Conservation (phyloP, 176 grass and related monocot species). For the Paspalum vaginatum region DNA sequence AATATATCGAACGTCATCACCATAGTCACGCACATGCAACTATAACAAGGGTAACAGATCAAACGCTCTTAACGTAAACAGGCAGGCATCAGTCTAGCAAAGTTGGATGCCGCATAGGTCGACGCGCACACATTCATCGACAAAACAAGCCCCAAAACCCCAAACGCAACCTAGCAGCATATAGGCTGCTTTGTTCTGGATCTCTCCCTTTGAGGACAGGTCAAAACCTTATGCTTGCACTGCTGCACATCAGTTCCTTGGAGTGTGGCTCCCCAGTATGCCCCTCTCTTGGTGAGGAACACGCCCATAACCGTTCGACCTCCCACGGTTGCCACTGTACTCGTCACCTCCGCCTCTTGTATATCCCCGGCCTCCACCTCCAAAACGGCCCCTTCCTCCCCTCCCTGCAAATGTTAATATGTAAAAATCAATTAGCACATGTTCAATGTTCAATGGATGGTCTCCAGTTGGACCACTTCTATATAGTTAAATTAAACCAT, state of each 20-base stretch:
- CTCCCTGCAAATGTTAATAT: slow-evolving; percentile 58
- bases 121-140: slow-evolving; percentile 35
- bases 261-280: slow-evolving; percentile 50
- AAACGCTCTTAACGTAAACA: slow-evolving; percentile 15
- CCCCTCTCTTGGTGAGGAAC: slow-evolving; percentile 60
- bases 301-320: slow-evolving; percentile 55
- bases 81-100: slow-evolving; percentile 37
- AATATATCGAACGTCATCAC: background rate
- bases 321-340: slow-evolving; percentile 46
- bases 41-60: background rate
- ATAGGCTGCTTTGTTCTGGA: slow-evolving; percentile 44
- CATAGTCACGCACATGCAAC: background rate
- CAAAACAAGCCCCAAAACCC: slow-evolving; percentile 43
- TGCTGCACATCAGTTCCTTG: slow-evolving; percentile 35
- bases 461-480: too few species aligned
- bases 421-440: background rate
- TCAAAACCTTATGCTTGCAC: slow-evolving; percentile 52
- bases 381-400: slow-evolving; percentile 55
- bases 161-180: slow-evolving; percentile 46
- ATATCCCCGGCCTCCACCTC: slow-evolving; percentile 47
- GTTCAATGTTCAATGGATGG: background rate
- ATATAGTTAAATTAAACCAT: too few species aligned
- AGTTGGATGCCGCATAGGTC: slow-evolving; percentile 17
- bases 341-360: slow-evolving; percentile 49
- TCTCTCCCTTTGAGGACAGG: slow-evolving; percentile 28